Evolutionary conservation across 129 eudicot species (phyloP).

Genomic region (Pseudognaphalium luteoalbum): DNA sequence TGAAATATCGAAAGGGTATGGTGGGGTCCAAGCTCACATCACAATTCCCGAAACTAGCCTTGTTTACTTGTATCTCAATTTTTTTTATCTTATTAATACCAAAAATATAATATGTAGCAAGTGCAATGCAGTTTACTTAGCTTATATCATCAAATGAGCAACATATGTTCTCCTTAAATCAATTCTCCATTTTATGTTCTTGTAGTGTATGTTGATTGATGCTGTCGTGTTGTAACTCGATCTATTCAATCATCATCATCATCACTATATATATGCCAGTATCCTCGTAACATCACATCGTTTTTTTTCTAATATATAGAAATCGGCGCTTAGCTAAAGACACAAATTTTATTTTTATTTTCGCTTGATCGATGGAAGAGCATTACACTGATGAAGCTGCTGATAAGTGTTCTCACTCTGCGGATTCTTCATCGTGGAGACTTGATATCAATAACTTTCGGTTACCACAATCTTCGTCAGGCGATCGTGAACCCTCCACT

Average conservation of each 20-base stretch:
- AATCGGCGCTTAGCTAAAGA: neutral
- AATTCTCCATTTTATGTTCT: conserved; percentile 11
- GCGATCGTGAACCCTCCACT: neutral
- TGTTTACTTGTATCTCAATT: conserved; percentile 13
- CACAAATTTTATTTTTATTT: neutral
- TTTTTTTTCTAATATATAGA: neutral
- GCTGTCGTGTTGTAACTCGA: neutral
- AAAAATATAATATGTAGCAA: neutral
- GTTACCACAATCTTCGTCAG: neutral
- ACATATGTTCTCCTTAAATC: conserved; percentile 16
- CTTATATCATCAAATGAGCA: conserved; percentile 6
- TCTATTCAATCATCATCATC: neutral
- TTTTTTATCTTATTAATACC: neutral
- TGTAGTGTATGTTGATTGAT: conserved; percentile 1
- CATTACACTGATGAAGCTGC: conserved; percentile 9
- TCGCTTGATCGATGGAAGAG: conserved; percentile 24
- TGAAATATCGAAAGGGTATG: neutral
- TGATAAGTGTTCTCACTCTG: neutral
- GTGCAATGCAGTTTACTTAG: neutral
- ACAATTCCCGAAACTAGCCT: conserved; percentile 2
- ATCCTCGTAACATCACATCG: neutral
- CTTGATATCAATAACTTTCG: conserved; percentile 32
- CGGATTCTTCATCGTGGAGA: conserved; percentile 24
- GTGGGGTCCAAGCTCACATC: neutral
- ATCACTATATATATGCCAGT: neutral